A percentile compares a stretch with the other conserved stretches of the same genome.
phyloP scores from a whole-genome alignment of 306 rosid species.

The Rosa lucieae region DNA sequence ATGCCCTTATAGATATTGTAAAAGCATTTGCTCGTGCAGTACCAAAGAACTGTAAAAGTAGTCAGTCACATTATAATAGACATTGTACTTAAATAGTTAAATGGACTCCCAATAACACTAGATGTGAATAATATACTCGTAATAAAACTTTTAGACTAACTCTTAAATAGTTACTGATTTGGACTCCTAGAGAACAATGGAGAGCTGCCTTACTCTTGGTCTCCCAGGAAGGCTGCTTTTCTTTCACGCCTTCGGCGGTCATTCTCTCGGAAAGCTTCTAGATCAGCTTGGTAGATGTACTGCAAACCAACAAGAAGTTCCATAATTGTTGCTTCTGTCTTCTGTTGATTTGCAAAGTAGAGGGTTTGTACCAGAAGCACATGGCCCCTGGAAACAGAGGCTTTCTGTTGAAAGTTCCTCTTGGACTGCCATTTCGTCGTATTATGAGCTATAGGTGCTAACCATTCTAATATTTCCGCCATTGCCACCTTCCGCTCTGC shows the following conservation, averaged over 20 bases:
- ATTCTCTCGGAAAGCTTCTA: too few species aligned
- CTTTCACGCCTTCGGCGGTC: too few species aligned
- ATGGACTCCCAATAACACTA: neutral
- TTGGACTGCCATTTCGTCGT: constrained; percentile 94
- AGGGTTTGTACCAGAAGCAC: constrained; percentile 90
- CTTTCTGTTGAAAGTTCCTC: constrained; percentile 79
- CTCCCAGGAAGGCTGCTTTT: too few species aligned
- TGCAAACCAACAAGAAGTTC: constrained; percentile 91
- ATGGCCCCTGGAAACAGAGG: constrained; percentile 60
- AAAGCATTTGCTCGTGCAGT: too few species aligned
- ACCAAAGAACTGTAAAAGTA: too few species aligned
- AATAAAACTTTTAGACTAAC: too few species aligned
- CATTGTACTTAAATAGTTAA: neutral
- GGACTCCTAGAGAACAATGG: neutral
- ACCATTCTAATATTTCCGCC: constrained; percentile 70
- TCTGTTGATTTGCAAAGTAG: constrained; percentile 74
- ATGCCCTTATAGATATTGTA: too few species aligned
- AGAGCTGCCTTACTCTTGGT: too few species aligned
- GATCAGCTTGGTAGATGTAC: too few species aligned
- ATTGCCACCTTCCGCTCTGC: constrained; percentile 76
- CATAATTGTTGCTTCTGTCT: constrained; percentile 62
- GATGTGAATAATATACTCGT: neutral
- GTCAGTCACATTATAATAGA: too few species aligned
- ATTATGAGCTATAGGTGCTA: constrained; percentile 96
- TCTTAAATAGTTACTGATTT: neutral